Conservation (phyloP, 805 yeast genomes). For the Barnettozyma siamensis region DNA sequence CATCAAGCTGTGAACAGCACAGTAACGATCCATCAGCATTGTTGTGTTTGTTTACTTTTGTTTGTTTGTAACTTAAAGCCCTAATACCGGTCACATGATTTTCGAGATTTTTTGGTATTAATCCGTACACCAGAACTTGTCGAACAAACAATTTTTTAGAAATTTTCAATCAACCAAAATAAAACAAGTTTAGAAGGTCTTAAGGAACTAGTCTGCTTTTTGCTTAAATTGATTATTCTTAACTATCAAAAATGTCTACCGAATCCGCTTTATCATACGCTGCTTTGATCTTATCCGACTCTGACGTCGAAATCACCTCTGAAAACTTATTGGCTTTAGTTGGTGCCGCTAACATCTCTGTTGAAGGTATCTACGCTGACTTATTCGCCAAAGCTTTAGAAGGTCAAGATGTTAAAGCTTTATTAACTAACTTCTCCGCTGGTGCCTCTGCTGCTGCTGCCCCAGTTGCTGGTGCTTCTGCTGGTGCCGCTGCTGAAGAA, state of each 20-base stretch:
- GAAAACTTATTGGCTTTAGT: conserved; percentile 76
- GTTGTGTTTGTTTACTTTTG: too few relatives aligned
- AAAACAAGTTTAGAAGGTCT: not conserved
- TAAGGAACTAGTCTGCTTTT: conserved; percentile 29
- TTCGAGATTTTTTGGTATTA: too few relatives aligned
- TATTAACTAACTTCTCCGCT: conserved; percentile 60
- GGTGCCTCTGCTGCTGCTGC: conserved; percentile 76
- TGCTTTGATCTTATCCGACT: conserved; percentile 90
- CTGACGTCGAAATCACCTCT: conserved; percentile 80
- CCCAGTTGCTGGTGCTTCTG: conserved; percentile 56
- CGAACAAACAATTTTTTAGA: conserved; percentile 3
- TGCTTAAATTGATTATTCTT: conserved; percentile 30
- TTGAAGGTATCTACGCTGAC: conserved; percentile 82
- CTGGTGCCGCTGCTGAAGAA: conserved; percentile 57
- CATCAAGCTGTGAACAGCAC: too few relatives aligned
- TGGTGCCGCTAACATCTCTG: conserved; percentile 77
- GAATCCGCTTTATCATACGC: conserved; percentile 88
- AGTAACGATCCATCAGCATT: too few relatives aligned
- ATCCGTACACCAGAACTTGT: not conserved
- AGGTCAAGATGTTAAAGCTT: conserved; percentile 79
- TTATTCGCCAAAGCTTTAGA: conserved; percentile 83
- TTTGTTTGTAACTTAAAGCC: too few relatives aligned
- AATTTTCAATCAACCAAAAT: not conserved
- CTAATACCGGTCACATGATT: not conserved
- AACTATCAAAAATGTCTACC: conserved; percentile 45